Conservation (phyloP, 2,329 filamentous ascomycete genomes). For the Pestalotiopsis sp. region DNA sequence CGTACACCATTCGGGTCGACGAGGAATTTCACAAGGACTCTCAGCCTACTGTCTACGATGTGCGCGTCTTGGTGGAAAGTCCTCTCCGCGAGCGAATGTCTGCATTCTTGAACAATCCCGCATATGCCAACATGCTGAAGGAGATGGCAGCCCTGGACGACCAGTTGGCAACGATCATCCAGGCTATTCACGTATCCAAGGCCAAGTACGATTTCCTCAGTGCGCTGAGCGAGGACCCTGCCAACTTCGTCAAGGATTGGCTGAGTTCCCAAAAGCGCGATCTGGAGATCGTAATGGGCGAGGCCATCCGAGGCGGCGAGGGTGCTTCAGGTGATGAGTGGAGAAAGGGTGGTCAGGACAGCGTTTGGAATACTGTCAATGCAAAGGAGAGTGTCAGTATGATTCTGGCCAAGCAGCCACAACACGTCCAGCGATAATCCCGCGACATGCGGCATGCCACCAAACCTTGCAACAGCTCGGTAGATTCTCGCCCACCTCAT, state of each 20-base stretch:
- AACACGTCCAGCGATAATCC: constrained; percentile 14
- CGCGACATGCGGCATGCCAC: background rate
- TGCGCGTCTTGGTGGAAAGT: constrained; percentile 83
- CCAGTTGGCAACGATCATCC: constrained; percentile 79
- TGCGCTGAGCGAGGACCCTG: constrained; percentile 78
- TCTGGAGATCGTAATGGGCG: constrained; percentile 84
- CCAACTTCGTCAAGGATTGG: constrained; percentile 85
- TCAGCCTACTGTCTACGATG: constrained; percentile 84
- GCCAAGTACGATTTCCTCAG: constrained; percentile 89
- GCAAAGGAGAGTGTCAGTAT: constrained; percentile 67
- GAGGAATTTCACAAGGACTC: constrained; percentile 77
- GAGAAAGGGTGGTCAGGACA: constrained; percentile 60
- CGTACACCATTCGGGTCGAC: constrained; percentile 94
- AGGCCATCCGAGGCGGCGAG: constrained; percentile 68
- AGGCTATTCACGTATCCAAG: constrained; percentile 82
- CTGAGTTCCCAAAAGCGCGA: constrained; percentile 89
- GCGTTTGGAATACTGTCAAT: constrained; percentile 60
- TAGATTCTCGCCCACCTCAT: background rate
- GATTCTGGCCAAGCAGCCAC: constrained; percentile 56
- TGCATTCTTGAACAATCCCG: constrained; percentile 68
- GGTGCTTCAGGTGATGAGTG: constrained; percentile 66
- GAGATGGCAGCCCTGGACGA: constrained; percentile 81
- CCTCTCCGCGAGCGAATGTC: constrained; percentile 71
- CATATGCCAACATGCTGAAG: constrained; percentile 72
- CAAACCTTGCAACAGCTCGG: background rate